Evolutionary conservation across 768 basidiomycete species (phyloP).

Genomic region (Phanerochaete sordida): DNA sequence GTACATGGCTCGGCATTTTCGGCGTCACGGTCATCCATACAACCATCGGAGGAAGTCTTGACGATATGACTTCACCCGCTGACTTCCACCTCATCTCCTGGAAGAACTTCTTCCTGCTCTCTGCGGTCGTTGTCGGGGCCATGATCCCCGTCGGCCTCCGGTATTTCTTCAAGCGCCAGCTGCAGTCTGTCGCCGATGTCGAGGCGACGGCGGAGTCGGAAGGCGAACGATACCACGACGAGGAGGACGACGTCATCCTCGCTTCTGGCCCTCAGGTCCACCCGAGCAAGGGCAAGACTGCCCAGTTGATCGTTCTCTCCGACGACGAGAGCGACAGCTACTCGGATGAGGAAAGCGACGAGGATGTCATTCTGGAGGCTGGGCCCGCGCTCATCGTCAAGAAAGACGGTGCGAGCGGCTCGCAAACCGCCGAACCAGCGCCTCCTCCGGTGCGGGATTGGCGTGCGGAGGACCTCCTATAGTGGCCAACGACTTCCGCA

Average conservation of each 20-base stretch:
- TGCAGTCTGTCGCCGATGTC: conserved; percentile 35
- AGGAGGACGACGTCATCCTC: conserved; percentile 43
- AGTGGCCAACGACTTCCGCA: background rate
- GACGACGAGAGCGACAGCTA: conserved; percentile 36
- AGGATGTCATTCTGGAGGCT: conserved; percentile 71
- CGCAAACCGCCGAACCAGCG: background rate
- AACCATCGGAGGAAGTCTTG: conserved; percentile 88
- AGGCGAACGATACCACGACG: conserved; percentile 31
- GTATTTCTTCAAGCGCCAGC: conserved; percentile 73
- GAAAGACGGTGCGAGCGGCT: conserved; percentile 13
- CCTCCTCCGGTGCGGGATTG: conserved; percentile 6
- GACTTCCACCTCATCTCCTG: conserved; percentile 94
- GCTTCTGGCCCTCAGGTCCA: conserved; percentile 52
- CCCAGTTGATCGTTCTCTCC: conserved; percentile 27
- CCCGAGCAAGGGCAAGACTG: conserved; percentile 37
- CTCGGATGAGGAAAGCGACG: conserved; percentile 50
- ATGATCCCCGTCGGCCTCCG: conserved; percentile 89
- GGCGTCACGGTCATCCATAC: conserved; percentile 94
- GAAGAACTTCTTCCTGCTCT: conserved; percentile 83
- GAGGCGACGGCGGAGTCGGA: conserved; percentile 31
- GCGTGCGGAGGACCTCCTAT: conserved; percentile 12
- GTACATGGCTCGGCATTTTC: conserved; percentile 86
- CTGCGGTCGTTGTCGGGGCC: conserved; percentile 86
- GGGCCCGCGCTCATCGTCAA: conserved; percentile 60
- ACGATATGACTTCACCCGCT: conserved; percentile 90